Evolutionary conservation across 208 protist genomes (phyloP).

Genomic region (Acanthamoeba culbertsoni): DNA sequence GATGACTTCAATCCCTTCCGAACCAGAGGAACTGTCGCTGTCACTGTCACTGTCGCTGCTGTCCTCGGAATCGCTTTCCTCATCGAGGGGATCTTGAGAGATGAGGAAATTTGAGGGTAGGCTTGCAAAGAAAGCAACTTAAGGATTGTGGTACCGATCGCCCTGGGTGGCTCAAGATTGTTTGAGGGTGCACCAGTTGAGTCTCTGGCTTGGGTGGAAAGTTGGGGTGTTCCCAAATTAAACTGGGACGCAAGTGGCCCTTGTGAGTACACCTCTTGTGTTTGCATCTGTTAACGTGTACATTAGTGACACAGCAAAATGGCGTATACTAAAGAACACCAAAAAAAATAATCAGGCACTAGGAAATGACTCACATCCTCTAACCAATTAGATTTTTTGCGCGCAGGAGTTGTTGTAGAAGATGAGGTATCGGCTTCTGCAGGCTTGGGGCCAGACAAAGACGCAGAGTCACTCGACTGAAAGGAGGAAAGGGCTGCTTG

Average conservation of each 20-base stretch:
- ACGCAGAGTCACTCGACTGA: no score
- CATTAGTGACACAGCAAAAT: no score
- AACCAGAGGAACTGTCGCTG: not conserved
- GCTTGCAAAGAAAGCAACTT: no score
- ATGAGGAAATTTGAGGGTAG: no score
- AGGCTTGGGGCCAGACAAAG: no score
- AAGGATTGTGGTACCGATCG: no score
- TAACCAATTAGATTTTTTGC: not conserved
- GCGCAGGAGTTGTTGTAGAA: not conserved
- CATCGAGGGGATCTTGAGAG: not conserved
- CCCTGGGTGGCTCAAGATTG: not conserved
- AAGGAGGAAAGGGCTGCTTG: no score
- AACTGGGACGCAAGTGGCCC: conserved; percentile 2
- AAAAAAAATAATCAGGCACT: not conserved
- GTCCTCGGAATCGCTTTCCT: not conserved
- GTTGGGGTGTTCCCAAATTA: not conserved
- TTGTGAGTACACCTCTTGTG: not conserved
- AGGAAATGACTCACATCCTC: not conserved
- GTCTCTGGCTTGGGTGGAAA: not conserved
- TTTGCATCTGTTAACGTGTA: not conserved
- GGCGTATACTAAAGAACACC: not conserved
- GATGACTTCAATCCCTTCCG: conserved; percentile 4
- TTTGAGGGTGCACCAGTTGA: not conserved
- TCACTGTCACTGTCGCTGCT: not conserved
- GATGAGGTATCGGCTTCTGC: not conserved